Base-by-base conservation (phyloP, 805 yeast genomes). In the Myxozyma lipomycoides region DNA sequence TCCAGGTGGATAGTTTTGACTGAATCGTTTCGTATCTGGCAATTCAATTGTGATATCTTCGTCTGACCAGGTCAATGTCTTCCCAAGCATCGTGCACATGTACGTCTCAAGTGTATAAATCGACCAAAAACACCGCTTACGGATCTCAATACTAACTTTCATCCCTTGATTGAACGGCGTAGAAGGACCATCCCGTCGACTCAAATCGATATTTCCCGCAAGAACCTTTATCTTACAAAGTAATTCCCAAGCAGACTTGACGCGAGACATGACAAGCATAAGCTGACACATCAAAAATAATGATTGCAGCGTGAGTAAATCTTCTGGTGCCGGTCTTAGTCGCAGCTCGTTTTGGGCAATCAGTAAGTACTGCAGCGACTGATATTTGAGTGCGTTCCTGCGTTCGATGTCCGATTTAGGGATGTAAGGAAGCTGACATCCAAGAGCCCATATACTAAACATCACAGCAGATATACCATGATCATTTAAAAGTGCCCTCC, bases 41-140 rank as follows among this genome's bases (percentile, higher is more conserved):
- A 25, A 41, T 5, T 43, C 55, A 17, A 40, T 46, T 2, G 56
- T 53, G 32, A 53, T 53, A 19, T 53, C 57, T 17, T 51, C 56
- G 15, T 53, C 57, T 5, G 51, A 41, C 48, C 50, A 50, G 7
- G 51, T 53, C 38, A 53, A 26, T 4, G 57, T 46, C 22, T 45
- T 53, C n/a, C 55, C 57, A n/a, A 53, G 49, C 57, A 53, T 53
- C 3, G 51, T 53, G 36, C 57, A 53, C 48, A 53, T 41, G 37
- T 53, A 40, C 18, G 55, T 41, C 15, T 53, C 57, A 9, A 51
- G 41, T 15, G 55, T 51, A 24, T 53, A 53, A 6, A 53, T 35
- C 3, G 51, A 50, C 57, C 57, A 53, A 26, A 53, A 53, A 21
- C 37, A 36, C 4, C 57, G 48, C 32, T 51, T 53, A 10, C 49